Evolutionary conservation across 2,329 filamentous ascomycete genomes (phyloP).

Genomic region (Annulohypoxylon truncatum): DNA sequence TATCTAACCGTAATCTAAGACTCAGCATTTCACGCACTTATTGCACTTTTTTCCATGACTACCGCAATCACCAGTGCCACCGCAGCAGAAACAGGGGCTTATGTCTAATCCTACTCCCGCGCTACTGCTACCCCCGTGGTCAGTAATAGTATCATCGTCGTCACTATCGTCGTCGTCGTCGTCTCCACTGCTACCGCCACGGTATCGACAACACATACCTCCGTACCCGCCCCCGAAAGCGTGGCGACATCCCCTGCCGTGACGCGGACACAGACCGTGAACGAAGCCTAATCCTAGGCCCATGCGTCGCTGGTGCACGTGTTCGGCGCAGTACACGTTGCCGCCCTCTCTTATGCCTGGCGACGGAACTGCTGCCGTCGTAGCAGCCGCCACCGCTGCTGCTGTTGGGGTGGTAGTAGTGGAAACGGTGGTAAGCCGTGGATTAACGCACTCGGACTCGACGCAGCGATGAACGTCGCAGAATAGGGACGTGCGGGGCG

Average conservation of each 20-base stretch:
- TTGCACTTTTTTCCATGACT: constrained; percentile 1
- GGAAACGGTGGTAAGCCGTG: not conserved
- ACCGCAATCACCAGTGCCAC: constrained; percentile 9
- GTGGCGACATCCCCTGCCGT: not conserved
- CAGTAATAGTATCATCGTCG: constrained; percentile 21
- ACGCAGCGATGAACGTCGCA: constrained; percentile 33
- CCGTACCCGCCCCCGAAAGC: not conserved
- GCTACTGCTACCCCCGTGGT: constrained; percentile 1
- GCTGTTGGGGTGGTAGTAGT: not conserved
- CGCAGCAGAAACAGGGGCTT: constrained; percentile 4
- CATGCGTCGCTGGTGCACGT: constrained; percentile 1
- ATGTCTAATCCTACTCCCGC: constrained; percentile 8
- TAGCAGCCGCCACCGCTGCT: not conserved
- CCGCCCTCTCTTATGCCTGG: not conserved
- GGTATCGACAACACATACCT: not conserved
- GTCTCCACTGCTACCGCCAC: not conserved
- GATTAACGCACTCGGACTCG: constrained; percentile 23
- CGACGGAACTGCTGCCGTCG: not conserved
- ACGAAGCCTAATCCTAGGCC: not conserved
- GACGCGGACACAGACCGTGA: not conserved
- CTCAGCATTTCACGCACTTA: not conserved
- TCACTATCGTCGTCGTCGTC: constrained; percentile 1
- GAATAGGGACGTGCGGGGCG: constrained; percentile 10
- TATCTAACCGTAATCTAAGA: not conserved
- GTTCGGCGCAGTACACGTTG: constrained; percentile 17